Conservation (phyloP, 192 early-diverging fungal species). For the Obelidium mucronatum region DNA sequence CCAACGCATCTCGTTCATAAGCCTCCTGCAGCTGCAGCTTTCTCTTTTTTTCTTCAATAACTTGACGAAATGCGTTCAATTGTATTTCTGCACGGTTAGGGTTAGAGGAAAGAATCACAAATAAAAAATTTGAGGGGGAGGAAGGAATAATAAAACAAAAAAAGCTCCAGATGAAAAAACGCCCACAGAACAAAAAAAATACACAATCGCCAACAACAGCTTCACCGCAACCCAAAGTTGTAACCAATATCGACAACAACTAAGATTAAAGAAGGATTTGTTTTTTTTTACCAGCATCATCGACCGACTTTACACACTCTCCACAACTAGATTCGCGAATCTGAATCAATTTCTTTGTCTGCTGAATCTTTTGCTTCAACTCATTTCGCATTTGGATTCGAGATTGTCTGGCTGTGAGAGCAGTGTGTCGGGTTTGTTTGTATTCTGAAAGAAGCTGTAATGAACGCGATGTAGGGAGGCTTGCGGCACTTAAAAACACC, state of each 20-base stretch:
- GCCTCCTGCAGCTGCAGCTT: not conserved
- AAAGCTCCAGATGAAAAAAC: not conserved
- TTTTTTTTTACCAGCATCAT: not conserved
- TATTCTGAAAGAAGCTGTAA: not conserved
- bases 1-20: not conserved
- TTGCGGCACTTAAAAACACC: not conserved
- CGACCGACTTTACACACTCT: not conserved
- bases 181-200: no score
- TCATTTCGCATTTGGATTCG: not conserved
- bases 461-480: not conserved
- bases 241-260: no score
- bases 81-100: constrained; percentile 10
- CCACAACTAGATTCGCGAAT: not conserved
- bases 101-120: not conserved
- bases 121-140: no score
- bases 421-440: not conserved
- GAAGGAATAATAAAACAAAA: not conserved
- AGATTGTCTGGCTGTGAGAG: not conserved
- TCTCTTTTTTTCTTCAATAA: constrained; percentile 16
- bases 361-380: not conserved
- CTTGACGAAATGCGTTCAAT: not conserved
- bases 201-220: no score
- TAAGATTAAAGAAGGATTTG: no score
- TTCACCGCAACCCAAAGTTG: no score
- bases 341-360: not conserved